Evolutionary conservation across 1,284 basidiomycete species (phyloP).

Genomic region (Cutaneotrichosporon sp.): DNA sequence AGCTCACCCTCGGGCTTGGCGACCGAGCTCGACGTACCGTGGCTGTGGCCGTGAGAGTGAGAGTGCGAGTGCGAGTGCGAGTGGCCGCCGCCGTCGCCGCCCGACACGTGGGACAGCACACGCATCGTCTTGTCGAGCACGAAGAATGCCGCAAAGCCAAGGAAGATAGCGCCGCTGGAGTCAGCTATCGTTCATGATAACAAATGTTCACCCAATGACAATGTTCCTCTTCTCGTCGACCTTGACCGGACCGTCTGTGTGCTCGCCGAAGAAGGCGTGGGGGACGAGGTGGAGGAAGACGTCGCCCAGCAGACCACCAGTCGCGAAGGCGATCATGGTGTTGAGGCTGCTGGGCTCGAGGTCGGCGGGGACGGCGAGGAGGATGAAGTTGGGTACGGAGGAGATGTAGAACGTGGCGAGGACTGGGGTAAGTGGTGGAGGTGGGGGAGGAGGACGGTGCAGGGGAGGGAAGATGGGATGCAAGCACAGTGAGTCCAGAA

Average conservation of each 20-base stretch:
- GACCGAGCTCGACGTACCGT: slow-evolving; percentile 39
- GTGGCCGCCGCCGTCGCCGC: slow-evolving; percentile 54
- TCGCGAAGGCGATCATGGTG: slow-evolving; percentile 69
- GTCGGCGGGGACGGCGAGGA: slow-evolving; percentile 81
- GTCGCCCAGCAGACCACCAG: slow-evolving; percentile 82
- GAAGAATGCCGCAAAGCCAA: slow-evolving; percentile 82
- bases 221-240: slow-evolving; percentile 88
- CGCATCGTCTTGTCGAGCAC: slow-evolving; percentile 85
- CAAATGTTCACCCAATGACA: slow-evolving; percentile 63
- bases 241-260: slow-evolving; percentile 68
- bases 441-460: not conserved
- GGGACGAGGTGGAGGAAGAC: slow-evolving; percentile 86
- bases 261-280: slow-evolving; percentile 84
- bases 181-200: not conserved
- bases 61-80: slow-evolving; percentile 59
- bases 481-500: too few relatives aligned
- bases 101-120: slow-evolving; percentile 59
- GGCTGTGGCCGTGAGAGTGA: slow-evolving; percentile 60
- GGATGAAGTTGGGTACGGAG: slow-evolving; percentile 87
- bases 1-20: slow-evolving; percentile 29
- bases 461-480: not conserved
- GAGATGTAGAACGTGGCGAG: slow-evolving; percentile 90
- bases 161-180: slow-evolving; percentile 70
- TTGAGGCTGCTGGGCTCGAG: slow-evolving; percentile 79
- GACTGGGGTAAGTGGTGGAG: slow-evolving; percentile 53